Conservation (phyloP, 441 rosid genomes). For the Eruca vesicaria region DNA sequence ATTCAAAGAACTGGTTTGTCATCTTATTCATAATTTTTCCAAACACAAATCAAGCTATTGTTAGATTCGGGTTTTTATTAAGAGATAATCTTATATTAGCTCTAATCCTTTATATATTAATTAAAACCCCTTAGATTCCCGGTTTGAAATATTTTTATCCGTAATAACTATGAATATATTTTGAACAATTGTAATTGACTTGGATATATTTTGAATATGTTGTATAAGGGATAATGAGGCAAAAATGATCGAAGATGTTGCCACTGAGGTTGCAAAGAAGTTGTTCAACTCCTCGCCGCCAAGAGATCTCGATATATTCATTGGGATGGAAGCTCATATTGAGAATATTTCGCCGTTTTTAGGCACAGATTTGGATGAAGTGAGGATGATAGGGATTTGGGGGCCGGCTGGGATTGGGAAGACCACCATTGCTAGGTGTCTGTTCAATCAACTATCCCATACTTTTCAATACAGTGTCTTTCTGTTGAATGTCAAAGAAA, state of each 20-base stretch:
- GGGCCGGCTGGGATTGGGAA: constrained; percentile 12
- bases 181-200: too few relatives aligned
- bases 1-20: too few relatives aligned
- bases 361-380: neutral
- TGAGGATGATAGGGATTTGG: constrained; percentile 8
- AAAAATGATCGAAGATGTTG: constrained; percentile 4
- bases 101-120: too few relatives aligned
- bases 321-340: neutral
- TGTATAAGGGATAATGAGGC: constrained; percentile 6
- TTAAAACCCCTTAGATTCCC: too few relatives aligned
- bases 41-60: too few relatives aligned
- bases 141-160: too few relatives aligned
- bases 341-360: neutral
- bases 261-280: neutral
- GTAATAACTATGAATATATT: too few relatives aligned
- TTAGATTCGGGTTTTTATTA: too few relatives aligned
- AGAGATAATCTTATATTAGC: too few relatives aligned
- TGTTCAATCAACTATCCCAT: neutral
- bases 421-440: neutral
- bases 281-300: neutral
- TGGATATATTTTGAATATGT: neutral
- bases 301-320: neutral
- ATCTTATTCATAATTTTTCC: too few relatives aligned
- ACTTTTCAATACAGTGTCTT: neutral
- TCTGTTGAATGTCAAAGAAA: neutral